These are phyloP conservation scores for Tulasnella sp. DNA, from an alignment of 768 basidiomycete species.

Conservation along the genomic window DNA sequence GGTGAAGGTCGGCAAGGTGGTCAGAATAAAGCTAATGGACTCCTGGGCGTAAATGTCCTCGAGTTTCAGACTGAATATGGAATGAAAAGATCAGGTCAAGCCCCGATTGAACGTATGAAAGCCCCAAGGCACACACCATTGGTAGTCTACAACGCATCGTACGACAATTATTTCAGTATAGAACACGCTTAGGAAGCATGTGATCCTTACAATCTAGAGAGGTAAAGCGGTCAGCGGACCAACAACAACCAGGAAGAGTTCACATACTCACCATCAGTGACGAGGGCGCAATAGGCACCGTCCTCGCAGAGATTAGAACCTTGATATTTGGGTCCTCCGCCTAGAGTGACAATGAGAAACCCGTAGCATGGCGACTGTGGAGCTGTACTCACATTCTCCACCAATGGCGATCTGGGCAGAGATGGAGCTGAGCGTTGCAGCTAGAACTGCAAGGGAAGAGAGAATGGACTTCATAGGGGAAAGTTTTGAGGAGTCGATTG, in stretches of 20 bases:
- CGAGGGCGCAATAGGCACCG: background rate
- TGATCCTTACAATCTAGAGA: background rate
- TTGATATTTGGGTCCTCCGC: background rate
- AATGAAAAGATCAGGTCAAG: background rate
- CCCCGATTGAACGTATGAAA: background rate
- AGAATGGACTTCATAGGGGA: slow-evolving; percentile 11
- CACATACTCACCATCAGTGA: background rate
- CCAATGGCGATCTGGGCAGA: background rate
- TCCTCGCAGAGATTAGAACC: background rate
- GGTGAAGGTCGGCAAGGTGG: background rate
- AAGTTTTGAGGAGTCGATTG: background rate
- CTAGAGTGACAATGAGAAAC: background rate
- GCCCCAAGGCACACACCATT: background rate
- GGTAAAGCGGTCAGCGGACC: background rate
- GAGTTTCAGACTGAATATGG: background rate
- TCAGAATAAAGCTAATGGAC: background rate
- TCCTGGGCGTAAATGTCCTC: background rate
- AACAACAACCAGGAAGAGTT: background rate
- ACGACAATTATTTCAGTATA: background rate
- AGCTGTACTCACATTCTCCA: background rate
- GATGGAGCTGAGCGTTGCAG: background rate
- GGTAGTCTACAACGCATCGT: background rate
- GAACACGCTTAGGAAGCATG: background rate
- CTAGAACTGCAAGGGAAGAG: slow-evolving; percentile 7
- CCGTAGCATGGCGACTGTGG: background rate